These are phyloP conservation scores for Acanthamoeba castellanii DNA, from an alignment of 208 protist genomes.

Conservation along the genomic window DNA sequence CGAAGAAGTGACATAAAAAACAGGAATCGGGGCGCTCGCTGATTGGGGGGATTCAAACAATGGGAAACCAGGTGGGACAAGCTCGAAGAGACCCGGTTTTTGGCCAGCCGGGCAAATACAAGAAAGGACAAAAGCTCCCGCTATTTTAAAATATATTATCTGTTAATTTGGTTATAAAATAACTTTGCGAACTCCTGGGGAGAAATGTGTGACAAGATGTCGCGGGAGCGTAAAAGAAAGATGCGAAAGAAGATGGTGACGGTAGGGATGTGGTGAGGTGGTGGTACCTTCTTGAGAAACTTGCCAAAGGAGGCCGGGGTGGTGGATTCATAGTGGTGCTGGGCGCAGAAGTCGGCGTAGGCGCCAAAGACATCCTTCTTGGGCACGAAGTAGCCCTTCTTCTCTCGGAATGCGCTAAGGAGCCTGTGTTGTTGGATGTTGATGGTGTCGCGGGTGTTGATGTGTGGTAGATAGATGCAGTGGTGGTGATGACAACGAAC, in stretches of 20 bases:
- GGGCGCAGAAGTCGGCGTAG: neutral
- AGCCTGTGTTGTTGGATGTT: neutral
- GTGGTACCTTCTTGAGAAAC: constrained; percentile 32
- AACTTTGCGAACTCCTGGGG: too few species aligned
- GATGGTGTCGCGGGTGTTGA: too few species aligned
- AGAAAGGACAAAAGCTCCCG: neutral
- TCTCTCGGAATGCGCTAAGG: neutral
- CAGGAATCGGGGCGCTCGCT: neutral
- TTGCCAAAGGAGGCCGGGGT: constrained; percentile 44
- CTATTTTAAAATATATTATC: too few species aligned
- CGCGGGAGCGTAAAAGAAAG: neutral
- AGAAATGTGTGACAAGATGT: too few species aligned
- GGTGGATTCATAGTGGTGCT: neutral
- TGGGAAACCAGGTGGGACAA: neutral
- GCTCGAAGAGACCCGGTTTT: neutral
- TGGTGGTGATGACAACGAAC: too few species aligned
- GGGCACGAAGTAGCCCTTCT: constrained; percentile 32
- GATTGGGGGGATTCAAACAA: neutral
- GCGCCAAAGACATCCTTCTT: constrained; percentile 21
- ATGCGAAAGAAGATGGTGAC: neutral
- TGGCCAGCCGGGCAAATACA: neutral
- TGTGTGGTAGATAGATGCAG: too few species aligned
- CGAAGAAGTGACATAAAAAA: too few species aligned
- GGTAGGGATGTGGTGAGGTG: neutral
- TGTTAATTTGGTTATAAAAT: too few species aligned